Evolutionary conservation across 2,329 filamentous ascomycete genomes (phyloP), one percentile per base, ranked within the genome.

Genomic region (Scedosporium boydii): DNA sequence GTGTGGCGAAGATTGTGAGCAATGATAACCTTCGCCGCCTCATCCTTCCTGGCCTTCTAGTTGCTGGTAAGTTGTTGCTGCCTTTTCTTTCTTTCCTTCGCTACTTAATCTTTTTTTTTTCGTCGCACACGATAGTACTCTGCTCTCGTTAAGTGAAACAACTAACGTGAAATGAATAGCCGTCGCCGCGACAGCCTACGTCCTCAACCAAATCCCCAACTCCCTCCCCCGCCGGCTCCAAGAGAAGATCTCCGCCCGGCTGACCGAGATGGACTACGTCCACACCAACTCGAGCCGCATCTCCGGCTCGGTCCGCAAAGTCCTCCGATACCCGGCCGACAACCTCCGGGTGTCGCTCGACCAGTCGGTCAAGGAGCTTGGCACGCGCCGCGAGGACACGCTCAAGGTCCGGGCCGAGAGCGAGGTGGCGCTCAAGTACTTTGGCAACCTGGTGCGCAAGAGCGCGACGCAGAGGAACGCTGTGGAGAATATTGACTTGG

Each of bases 231-330:
- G 88, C 61, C 91, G 92, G 10, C 84, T 99, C 5, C 88, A 89
- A 51, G 82, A 82, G 70, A 98, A 98, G 77, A 89, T 99, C 63
- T 88, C 91, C 2, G 79, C 85, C 38, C 90, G 92, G 69, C 86
- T 99, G 44, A 78, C 84, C 6, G 83, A 89, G 18, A 86, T 96
- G 70, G 95, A 99, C 77, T 99, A 98, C 72, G 90, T 95, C 1
- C 95, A 99, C 74, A 77, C 85, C 67, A 99, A 99, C 77, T 86
- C 92, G 55, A 80, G 83, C 18, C 90, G 95, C 61, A 96, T 99
- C 70, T 88, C 90, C 23, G 82, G 85, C 27, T 89, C 96, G 62
- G 91, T 96, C 51, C 90, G 93, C 67, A 91, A 92, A 72, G 91
- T 96, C 7, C 84, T 99, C 46, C 90, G 91, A 64, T 87, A 90